Evolutionary conservation across 306 rosid genomes (phyloP).

Genomic region (Sicyos baderoa): DNA sequence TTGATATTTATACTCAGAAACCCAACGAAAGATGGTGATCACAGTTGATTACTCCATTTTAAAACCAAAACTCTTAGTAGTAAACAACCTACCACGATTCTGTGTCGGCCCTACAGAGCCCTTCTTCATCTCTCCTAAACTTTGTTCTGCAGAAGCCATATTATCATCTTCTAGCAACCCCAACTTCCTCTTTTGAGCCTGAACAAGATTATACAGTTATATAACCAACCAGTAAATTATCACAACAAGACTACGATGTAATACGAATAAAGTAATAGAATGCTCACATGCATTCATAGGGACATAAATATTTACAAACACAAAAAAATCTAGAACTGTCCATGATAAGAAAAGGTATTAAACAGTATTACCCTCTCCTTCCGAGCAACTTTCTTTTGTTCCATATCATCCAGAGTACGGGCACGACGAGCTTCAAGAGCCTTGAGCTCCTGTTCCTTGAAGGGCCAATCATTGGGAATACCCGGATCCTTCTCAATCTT

Average conservation of each 20-base stretch:
- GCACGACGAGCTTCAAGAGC: conserved; percentile 79
- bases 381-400: conserved; percentile 79
- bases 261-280: background rate
- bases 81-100: conserved; percentile 38
- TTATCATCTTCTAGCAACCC: conserved; percentile 64
- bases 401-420: conserved; percentile 57
- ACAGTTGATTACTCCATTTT: background rate
- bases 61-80: background rate
- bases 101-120: conserved; percentile 25
- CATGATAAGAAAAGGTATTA: background rate
- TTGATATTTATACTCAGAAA: background rate
- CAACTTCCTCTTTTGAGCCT: conserved; percentile 85
- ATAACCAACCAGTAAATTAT: background rate
- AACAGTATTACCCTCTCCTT: conserved; percentile 67
- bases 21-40: background rate
- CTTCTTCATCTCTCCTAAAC: conserved; percentile 20
- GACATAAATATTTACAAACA: background rate
- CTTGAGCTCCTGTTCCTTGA: conserved; percentile 91
- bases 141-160: conserved; percentile 25
- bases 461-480: conserved; percentile 96
- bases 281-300: background rate
- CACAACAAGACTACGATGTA: background rate
- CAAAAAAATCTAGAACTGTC: background rate
- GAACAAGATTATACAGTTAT: conserved; percentile 13
- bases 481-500: conserved; percentile 97